phyloP scores from a whole-genome alignment of 1,284 basidiomycete genomes.

The Sanghuangporus baumii region DNA sequence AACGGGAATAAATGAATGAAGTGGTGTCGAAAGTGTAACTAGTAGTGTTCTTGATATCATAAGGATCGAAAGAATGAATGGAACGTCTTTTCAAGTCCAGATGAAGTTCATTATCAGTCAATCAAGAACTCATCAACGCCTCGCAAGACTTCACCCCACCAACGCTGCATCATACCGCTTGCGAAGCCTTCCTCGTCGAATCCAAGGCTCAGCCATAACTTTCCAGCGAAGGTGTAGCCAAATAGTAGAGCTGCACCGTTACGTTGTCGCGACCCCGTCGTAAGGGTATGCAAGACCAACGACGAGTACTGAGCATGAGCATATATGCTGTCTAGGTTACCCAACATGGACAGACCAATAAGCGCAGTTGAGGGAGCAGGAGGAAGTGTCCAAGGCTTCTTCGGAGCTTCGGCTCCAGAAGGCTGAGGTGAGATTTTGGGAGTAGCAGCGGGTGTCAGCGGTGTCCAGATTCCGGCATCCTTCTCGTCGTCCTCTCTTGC shows the following conservation, averaged over 20 bases:
- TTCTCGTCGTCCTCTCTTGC: slow-evolving; percentile 69
- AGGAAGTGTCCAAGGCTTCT: slow-evolving; percentile 5
- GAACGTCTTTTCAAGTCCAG: neutral
- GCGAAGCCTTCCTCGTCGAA: slow-evolving; percentile 73
- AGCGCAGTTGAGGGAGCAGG: slow-evolving; percentile 49
- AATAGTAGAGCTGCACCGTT: slow-evolving; percentile 69
- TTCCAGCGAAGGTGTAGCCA: slow-evolving; percentile 68
- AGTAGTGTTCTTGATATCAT: neutral
- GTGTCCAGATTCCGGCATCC: slow-evolving; percentile 36
- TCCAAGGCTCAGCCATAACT: slow-evolving; percentile 68
- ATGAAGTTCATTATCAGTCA: neutral
- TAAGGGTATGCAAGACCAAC: slow-evolving; percentile 59
- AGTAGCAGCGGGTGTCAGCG: slow-evolving; percentile 26
- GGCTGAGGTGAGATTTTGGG: slow-evolving; percentile 10
- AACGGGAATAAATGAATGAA: too few relatives aligned
- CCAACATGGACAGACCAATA: slow-evolving; percentile 70
- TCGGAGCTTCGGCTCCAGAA: neutral
- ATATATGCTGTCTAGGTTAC: slow-evolving; percentile 76
- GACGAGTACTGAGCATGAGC: slow-evolving; percentile 52
- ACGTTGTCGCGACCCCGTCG: slow-evolving; percentile 73
- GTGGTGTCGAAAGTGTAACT: neutral
- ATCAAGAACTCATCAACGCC: slow-evolving; percentile 47
- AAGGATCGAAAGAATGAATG: neutral
- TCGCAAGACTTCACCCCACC: slow-evolving; percentile 43
- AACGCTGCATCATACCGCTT: slow-evolving; percentile 42